Evolutionary conservation across 345 rosid species (phyloP).

Genomic region (Salix koriyanagi): DNA sequence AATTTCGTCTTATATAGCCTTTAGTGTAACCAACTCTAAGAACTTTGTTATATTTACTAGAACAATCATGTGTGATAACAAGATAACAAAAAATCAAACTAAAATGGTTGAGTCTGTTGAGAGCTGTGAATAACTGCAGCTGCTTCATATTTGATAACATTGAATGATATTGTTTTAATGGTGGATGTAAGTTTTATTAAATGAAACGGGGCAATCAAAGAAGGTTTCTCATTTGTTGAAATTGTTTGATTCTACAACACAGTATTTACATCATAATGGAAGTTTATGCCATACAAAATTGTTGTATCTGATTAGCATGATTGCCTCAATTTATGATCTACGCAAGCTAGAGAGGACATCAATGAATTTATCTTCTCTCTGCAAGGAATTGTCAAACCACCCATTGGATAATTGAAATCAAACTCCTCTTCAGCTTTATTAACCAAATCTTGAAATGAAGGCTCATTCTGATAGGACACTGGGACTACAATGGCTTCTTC

Average conservation of each 20-base stretch:
- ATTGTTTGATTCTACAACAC: not conserved
- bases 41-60: too few relatives aligned
- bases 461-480: too few relatives aligned
- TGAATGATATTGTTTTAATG: too few relatives aligned
- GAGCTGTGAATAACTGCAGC: too few relatives aligned
- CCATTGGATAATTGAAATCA: slow-evolving; percentile 23
- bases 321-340: not conserved
- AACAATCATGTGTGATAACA: too few relatives aligned
- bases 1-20: too few relatives aligned
- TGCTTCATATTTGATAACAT: not conserved
- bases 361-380: slow-evolving; percentile 17
- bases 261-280: not conserved
- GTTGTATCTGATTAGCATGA: not conserved
- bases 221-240: not conserved
- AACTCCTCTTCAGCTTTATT: slow-evolving; percentile 29
- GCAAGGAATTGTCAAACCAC: slow-evolving; percentile 21
- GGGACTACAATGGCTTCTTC: too few relatives aligned
- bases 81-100: too few relatives aligned
- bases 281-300: not conserved
- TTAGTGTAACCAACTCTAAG: too few relatives aligned
- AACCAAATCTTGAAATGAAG: slow-evolving; percentile 31
- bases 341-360: slow-evolving; percentile 1
- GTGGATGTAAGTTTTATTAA: too few relatives aligned
- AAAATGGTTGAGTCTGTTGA: too few relatives aligned
- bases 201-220: not conserved